Percentiles rank a stretch among this genome's conserved stretches.
phyloP scores from a whole-genome alignment of 345 rosid species.

The Euphorbia lathyris region DNA sequence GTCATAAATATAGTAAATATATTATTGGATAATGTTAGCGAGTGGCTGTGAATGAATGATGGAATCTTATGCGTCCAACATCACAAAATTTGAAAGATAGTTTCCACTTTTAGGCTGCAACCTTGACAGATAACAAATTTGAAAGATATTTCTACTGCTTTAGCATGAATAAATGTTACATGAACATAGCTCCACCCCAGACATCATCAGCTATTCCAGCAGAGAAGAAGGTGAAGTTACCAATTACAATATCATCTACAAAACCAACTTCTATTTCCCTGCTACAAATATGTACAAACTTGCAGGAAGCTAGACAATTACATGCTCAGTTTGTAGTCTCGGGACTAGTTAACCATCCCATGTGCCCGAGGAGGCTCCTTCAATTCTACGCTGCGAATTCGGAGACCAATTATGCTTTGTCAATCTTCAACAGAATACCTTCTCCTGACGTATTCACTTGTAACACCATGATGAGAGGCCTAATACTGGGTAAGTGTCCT shows the following conservation, averaged over 20 bases:
- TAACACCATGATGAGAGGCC: slow-evolving; percentile 13
- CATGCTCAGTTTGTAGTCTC: slow-evolving; percentile 12
- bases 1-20: neutral
- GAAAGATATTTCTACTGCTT: neutral
- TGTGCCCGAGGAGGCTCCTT: slow-evolving; percentile 8
- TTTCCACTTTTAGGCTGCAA: neutral
- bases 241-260: neutral
- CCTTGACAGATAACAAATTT: neutral
- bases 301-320: slow-evolving; percentile 1
- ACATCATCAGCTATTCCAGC: neutral
- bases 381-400: neutral
- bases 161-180: neutral
- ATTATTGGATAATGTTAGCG: neutral
- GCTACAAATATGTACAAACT: slow-evolving; percentile 5
- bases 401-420: neutral
- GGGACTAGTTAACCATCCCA: neutral
- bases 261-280: neutral
- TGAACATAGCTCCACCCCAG: neutral
- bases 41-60: neutral
- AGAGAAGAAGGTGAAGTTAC: slow-evolving; percentile 1
- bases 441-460: slow-evolving; percentile 5
- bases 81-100: neutral
- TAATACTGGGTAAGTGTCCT: slow-evolving; percentile 7
- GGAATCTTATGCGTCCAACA: neutral
- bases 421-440: slow-evolving; percentile 6